Percentiles rank a stretch among this genome's conserved stretches.
Conservation (phyloP, 192 early-diverging fungal genomes). For the Gonapodya sp. region DNA sequence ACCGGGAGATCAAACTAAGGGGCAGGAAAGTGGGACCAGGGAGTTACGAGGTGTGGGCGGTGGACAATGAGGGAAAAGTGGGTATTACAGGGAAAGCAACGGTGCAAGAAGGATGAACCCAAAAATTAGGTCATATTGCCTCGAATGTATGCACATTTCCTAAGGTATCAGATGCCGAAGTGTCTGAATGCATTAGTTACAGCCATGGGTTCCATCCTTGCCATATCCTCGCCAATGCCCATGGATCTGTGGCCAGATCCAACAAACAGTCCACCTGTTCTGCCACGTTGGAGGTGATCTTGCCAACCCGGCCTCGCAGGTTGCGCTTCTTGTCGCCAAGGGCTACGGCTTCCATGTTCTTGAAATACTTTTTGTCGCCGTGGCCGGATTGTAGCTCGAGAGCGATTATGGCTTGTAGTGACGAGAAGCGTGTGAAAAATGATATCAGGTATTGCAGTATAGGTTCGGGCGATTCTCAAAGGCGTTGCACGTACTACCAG, state of each 20-base stretch:
- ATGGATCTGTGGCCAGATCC: constrained; percentile 64
- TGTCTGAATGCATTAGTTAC: constrained; percentile 14
- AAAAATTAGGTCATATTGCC: not conserved
- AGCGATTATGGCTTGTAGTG: constrained; percentile 30
- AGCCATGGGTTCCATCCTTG: constrained; percentile 60
- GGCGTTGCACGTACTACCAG: constrained; percentile 33
- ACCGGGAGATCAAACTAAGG: not conserved
- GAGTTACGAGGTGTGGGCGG: constrained; percentile 7
- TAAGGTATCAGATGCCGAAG: not conserved
- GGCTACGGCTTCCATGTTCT: constrained; percentile 29
- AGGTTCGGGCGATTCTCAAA: not conserved
- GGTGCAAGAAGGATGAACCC: not conserved
- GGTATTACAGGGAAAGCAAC: not conserved
- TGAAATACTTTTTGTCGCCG: constrained; percentile 39
- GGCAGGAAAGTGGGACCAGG: not conserved
- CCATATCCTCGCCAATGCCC: constrained; percentile 53
- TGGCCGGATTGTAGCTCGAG: constrained; percentile 57
- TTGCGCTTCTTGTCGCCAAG: constrained; percentile 35
- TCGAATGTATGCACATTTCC: not conserved
- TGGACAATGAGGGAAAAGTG: not conserved
- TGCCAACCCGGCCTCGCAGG: constrained; percentile 31
- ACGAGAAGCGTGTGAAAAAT: constrained; percentile 4
- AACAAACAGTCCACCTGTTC: constrained; percentile 66
- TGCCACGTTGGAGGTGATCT: constrained; percentile 34
- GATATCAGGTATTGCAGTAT: constrained; percentile 13